A percentile compares a stretch with the other conserved stretches of the same genome.
Evolutionary conservation across 1,284 basidiomycete genomes (phyloP).

Genomic region (Pyrrhoderma noxium): DNA sequence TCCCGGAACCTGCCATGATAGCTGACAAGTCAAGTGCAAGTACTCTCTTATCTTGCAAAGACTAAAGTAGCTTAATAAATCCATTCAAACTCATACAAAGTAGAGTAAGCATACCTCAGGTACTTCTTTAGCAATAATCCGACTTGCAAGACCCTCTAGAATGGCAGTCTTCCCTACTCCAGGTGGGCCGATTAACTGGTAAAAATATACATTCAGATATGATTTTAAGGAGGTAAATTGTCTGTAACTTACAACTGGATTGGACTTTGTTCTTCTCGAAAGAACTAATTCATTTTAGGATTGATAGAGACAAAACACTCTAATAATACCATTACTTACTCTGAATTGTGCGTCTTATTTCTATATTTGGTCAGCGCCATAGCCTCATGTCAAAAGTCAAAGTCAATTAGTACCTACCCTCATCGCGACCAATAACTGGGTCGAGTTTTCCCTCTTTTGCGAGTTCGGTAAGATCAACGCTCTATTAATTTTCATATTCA

Average conservation of each 20-base stretch:
- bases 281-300: constrained; percentile 40
- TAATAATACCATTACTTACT: constrained; percentile 42
- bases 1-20: constrained; percentile 81
- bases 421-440: constrained; percentile 84
- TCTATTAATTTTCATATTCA: constrained; percentile 38
- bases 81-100: no score
- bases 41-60: constrained; percentile 75
- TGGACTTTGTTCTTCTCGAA: constrained; percentile 78
- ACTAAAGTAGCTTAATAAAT: constrained; percentile 35
- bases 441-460: constrained; percentile 83
- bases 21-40: constrained; percentile 76
- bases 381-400: not conserved
- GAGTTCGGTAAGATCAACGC: constrained; percentile 77
- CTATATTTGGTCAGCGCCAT: constrained; percentile 32
- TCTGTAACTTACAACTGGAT: constrained; percentile 68
- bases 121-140: constrained; percentile 86
- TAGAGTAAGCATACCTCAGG: constrained; percentile 83
- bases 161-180: constrained; percentile 92
- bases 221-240: not conserved
- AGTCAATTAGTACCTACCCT: constrained; percentile 41
- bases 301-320: not conserved
- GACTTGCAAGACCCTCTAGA: constrained; percentile 82
- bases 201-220: not conserved
- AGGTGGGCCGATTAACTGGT: constrained; percentile 67
- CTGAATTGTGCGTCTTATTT: constrained; percentile 87